phyloP scores from a whole-genome alignment of 495 filamentous ascomycete species.

The Neurospora sp. region DNA sequence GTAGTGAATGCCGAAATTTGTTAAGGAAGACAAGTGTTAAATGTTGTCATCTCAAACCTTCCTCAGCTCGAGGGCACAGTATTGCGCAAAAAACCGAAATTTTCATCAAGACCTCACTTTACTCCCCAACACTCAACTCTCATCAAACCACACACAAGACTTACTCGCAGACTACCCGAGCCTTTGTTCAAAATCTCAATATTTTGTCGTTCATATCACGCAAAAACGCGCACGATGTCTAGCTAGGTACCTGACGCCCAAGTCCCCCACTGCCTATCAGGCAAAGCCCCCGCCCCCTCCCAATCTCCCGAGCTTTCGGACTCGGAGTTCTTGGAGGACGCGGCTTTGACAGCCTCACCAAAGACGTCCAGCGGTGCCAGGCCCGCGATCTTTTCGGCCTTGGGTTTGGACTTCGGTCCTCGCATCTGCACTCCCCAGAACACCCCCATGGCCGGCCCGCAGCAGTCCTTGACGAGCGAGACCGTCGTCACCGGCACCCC shows the following conservation, averaged over 20 bases:
- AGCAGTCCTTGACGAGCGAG: neutral
- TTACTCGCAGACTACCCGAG: neutral
- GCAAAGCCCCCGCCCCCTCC: too few relatives aligned
- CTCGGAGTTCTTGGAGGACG: neutral
- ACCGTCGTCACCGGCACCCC: neutral
- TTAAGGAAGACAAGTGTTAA: too few relatives aligned
- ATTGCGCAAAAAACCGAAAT: too few relatives aligned
- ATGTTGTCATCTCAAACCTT: too few relatives aligned
- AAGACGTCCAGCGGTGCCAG: neutral
- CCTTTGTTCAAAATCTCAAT: neutral
- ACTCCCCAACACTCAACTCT: neutral
- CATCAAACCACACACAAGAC: neutral
- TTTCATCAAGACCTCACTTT: neutral
- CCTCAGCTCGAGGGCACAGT: too few relatives aligned
- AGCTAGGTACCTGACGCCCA: neutral
- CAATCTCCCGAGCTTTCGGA: too few relatives aligned
- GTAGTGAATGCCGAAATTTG: too few relatives aligned
- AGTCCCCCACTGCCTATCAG: too few relatives aligned
- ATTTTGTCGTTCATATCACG: neutral
- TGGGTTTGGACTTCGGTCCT: neutral
- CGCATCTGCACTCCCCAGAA: neutral
- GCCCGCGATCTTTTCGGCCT: neutral
- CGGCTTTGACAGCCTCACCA: neutral
- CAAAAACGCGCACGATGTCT: neutral
- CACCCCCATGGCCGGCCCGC: neutral